Conservation (phyloP, 371 early-diverging fungal genomes). For the Lichtheimia ramosa region DNA sequence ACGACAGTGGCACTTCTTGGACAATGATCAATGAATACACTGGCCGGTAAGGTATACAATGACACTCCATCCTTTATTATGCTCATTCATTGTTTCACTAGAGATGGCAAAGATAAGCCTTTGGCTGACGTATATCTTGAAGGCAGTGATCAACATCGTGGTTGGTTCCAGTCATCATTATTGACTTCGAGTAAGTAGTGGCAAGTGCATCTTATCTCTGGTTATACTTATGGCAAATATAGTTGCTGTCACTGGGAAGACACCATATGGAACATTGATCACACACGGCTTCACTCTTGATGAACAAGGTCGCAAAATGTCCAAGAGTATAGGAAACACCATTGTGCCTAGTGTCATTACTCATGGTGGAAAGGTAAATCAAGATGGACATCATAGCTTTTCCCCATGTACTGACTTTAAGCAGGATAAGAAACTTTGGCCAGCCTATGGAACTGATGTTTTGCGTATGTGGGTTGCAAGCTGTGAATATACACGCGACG, state of each 20-base stretch:
- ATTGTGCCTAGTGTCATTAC: slow-evolving; percentile 76
- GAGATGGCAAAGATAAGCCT: slow-evolving; percentile 18
- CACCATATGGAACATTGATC: slow-evolving; percentile 83
- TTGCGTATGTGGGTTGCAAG: slow-evolving; percentile 85
- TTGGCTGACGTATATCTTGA: slow-evolving; percentile 90
- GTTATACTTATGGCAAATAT: neutral
- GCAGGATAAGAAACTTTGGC: slow-evolving; percentile 62
- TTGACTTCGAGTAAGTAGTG: slow-evolving; percentile 69
- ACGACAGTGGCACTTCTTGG: slow-evolving; percentile 93
- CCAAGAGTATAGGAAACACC: slow-evolving; percentile 92
- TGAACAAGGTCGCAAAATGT: slow-evolving; percentile 90
- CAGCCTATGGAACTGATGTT: slow-evolving; percentile 86
- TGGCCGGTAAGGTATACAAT: neutral
- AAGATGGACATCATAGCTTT: neutral
- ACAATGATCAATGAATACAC: slow-evolving; percentile 51
- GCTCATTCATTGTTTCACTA: neutral
- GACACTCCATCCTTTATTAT: too few species aligned
- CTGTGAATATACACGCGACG: slow-evolving; percentile 81
- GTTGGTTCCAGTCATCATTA: slow-evolving; percentile 97
- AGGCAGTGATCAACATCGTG: slow-evolving; percentile 96
- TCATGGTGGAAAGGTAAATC: slow-evolving; percentile 62
- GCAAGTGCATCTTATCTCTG: neutral
- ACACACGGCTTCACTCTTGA: slow-evolving; percentile 95
- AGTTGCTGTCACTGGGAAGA: slow-evolving; percentile 75
- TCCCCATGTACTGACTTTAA: neutral